Percentiles rank a stretch among this genome's conserved stretches.
Evolutionary conservation across 2,329 filamentous ascomycete genomes (phyloP).

Genomic region (Xylariaceae sp.): DNA sequence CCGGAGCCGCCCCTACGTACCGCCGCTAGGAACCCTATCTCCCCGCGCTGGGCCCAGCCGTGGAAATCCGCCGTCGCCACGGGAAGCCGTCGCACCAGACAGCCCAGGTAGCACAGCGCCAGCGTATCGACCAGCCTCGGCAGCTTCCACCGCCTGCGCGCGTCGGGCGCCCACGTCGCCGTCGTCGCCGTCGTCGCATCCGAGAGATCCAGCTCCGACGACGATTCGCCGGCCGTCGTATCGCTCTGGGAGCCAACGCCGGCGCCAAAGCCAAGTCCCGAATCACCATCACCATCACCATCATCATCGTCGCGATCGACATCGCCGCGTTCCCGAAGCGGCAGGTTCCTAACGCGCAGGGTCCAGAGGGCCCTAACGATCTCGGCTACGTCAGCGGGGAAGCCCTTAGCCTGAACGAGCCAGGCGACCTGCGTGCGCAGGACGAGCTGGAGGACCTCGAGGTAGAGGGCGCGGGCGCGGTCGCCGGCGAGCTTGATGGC

Average conservation of each 20-base stretch:
- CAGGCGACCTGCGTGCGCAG: conserved; percentile 79
- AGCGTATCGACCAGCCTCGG: conserved; percentile 77
- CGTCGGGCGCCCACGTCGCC: conserved; percentile 47
- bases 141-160: conserved; percentile 53
- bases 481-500: conserved; percentile 64
- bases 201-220: conserved; percentile 31
- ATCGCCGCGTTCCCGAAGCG: conserved; percentile 49
- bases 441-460: conserved; percentile 83
- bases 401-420: conserved; percentile 66
- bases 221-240: conserved; percentile 34
- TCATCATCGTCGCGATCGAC: conserved; percentile 10
- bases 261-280: too few relatives aligned
- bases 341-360: conserved; percentile 62
- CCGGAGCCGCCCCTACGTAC: too few relatives aligned
- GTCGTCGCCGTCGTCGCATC: conserved; percentile 40
- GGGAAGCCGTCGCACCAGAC: conserved; percentile 74
- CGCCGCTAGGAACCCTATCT: conserved; percentile 73
- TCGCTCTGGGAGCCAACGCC: conserved; percentile 62
- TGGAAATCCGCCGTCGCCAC: conserved; percentile 74
- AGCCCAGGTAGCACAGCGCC: conserved; percentile 77
- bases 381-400: conserved; percentile 74
- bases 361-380: conserved; percentile 86
- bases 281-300: conserved; percentile 26
- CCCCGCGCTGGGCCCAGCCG: conserved; percentile 66
- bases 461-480: conserved; percentile 74